Evolutionary conservation across 2,329 filamentous ascomycete species (phyloP).

Genomic region (Fusarium cicatricum): DNA sequence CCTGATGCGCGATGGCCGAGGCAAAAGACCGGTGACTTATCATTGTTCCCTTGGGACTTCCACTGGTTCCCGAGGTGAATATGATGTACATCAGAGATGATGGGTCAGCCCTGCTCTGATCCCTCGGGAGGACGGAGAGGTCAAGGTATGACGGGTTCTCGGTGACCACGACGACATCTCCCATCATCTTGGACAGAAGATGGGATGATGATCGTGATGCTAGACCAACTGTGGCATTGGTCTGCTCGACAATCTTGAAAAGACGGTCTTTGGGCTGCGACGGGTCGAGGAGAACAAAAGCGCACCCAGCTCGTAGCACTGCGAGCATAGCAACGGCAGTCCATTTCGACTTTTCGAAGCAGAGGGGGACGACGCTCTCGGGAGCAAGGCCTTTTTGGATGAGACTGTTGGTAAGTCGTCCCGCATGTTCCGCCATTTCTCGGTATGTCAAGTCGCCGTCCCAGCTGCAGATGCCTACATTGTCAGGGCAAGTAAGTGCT

Average conservation of each 20-base stretch:
- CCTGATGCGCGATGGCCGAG: constrained; percentile 6
- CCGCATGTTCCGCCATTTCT: background rate
- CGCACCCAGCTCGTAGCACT: constrained; percentile 39
- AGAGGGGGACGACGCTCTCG: constrained; percentile 10
- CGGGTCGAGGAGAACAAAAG: constrained; percentile 30
- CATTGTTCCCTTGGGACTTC: constrained; percentile 22
- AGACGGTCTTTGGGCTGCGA: constrained; percentile 14
- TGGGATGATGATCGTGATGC: background rate
- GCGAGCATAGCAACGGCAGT: constrained; percentile 35
- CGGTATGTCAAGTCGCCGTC: constrained; percentile 1
- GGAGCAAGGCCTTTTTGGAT: background rate
- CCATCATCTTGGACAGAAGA: background rate
- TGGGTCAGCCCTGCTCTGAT: background rate
- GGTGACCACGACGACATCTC: background rate
- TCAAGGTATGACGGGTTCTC: background rate
- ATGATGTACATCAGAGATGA: constrained; percentile 11
- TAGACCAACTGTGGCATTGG: background rate
- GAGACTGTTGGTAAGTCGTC: background rate
- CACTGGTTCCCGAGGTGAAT: constrained; percentile 30
- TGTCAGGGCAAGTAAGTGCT: background rate
- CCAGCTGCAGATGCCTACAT: background rate
- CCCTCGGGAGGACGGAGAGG: background rate
- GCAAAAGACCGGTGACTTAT: constrained; percentile 14
- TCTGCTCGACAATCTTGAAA: background rate
- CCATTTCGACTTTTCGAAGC: constrained; percentile 41